Base-by-base conservation (phyloP, 2,329 filamentous ascomycete species). In the Trichoderma harzianum region DNA sequence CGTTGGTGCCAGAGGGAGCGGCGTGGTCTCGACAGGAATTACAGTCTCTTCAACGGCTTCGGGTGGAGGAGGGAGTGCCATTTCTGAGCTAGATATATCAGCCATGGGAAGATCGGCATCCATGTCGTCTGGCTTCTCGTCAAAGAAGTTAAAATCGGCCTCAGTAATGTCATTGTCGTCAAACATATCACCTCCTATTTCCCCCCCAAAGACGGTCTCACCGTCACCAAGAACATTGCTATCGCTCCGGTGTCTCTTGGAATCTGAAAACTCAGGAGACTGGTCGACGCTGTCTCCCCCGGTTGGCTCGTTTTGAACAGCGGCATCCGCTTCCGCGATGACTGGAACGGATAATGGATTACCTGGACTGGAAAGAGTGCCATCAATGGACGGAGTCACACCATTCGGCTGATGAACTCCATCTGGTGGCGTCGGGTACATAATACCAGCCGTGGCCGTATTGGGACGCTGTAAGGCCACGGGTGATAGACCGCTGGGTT, bases 81-180 rank as follows among this genome's bases (percentile, higher is more conserved):
- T 73, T 62, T 75, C 63, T 67, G 70, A 55, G 53, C 70, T 14
- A 62, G 73, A 71, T 14, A 77, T 36, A 66, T 78, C 78, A 16
- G 70, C 73, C 75, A 81, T 78, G 1, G 78, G 67, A 24, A 79
- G 75, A 26, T 82, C 81, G 53, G 85, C 72, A 55, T 83, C 83
- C 28, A 81, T 79, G 12, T 80, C 81, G 3, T 79, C 83, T 3
- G 86, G 84, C 30, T 86, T 82, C 73, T 92, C 90, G 76, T 95
- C 92, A 75, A 95, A 95, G 79, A 95, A 95, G 78, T 88, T 93
- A 78, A 95, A 95, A 77, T 96, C 93, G 7, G 90, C 92, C 75
- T 96, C 93, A 1, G 91, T 94, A n/a, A 95, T 86, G 74, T 90
- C 88, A 74, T 89, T 87, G n/a, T 90, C 88, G n/a, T 87, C 90